Percentiles rank a stretch among this genome's conserved stretches.
These are phyloP conservation scores for Calamus simplicifolius DNA, from an alignment of 176 grass and related monocot species.

Conservation along the genomic window DNA sequence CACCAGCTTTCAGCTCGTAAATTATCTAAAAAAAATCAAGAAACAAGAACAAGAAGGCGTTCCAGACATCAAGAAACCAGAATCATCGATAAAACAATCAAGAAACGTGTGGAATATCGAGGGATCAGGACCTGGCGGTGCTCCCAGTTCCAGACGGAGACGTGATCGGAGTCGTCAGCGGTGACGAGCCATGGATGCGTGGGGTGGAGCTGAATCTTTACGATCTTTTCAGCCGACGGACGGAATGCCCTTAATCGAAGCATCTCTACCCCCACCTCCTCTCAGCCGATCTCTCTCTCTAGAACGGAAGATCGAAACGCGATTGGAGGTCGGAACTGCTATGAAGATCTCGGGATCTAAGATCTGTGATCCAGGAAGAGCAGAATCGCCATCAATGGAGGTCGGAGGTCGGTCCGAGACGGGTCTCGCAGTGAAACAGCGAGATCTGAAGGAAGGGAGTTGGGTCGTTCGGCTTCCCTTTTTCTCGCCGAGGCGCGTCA, in stretches of 20 bases:
- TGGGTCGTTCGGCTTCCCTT: too few species aligned
- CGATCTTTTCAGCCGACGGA: constrained; percentile 80
- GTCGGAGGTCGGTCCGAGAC: too few species aligned
- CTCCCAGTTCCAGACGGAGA: constrained; percentile 97
- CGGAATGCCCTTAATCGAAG: constrained; percentile 96
- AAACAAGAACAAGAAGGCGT: not conserved
- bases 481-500: too few species aligned
- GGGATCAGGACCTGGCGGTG: constrained; percentile 63
- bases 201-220: constrained; percentile 98
- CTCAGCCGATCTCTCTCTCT: not conserved
- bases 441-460: too few species aligned
- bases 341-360: too few species aligned
- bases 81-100: not conserved
- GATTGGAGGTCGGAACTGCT: too few species aligned
- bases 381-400: too few species aligned
- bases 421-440: too few species aligned
- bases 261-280: constrained; percentile 42
- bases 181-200: constrained; percentile 98
- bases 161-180: constrained; percentile 81
- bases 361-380: too few species aligned
- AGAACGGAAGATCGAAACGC: not conserved
- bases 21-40: constrained; percentile 46
- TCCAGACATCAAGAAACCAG: not conserved
- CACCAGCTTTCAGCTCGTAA: constrained; percentile 96
- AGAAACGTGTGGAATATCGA: not conserved